These are phyloP conservation scores for Amanita fuliginea DNA, from an alignment of 768 basidiomycete genomes.

Conservation along the genomic window DNA sequence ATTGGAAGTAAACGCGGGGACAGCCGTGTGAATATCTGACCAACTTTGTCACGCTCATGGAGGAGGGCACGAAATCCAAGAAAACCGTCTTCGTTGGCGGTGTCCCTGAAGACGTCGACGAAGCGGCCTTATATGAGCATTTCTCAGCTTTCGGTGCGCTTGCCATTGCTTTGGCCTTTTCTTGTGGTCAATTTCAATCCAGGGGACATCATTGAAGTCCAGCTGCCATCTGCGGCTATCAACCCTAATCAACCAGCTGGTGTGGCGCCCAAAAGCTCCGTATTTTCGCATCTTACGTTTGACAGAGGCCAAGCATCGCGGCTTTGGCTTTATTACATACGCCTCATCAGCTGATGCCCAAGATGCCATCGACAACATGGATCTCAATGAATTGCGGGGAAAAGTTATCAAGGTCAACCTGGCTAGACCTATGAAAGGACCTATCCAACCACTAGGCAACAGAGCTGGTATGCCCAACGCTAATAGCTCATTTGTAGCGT, in stretches of 20 bases:
- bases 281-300: constrained; percentile 5
- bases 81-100: constrained; percentile 83
- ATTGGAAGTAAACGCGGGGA: too few species aligned
- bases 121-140: constrained; percentile 58
- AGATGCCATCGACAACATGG: constrained; percentile 99
- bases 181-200: constrained; percentile 8
- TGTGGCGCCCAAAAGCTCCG: constrained; percentile 13
- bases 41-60: constrained; percentile 32
- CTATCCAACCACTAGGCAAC: constrained; percentile 56
- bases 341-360: constrained; percentile 73
- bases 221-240: constrained; percentile 71
- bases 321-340: constrained; percentile 91
- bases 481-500: neutral
- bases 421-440: constrained; percentile 71
- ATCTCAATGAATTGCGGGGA: constrained; percentile 79
- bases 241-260: constrained; percentile 50
- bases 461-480: constrained; percentile 49
- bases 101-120: constrained; percentile 76
- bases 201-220: constrained; percentile 93
- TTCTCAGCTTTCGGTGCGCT: constrained; percentile 82
- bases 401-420: constrained; percentile 75
- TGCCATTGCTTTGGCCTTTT: constrained; percentile 1
- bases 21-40: neutral
- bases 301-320: constrained; percentile 73
- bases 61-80: constrained; percentile 76